A percentile compares a stretch with the other conserved stretches of the same genome.
Conservation (phyloP, 2,329 filamentous ascomycete species). For the Aspergillus tanneri region DNA sequence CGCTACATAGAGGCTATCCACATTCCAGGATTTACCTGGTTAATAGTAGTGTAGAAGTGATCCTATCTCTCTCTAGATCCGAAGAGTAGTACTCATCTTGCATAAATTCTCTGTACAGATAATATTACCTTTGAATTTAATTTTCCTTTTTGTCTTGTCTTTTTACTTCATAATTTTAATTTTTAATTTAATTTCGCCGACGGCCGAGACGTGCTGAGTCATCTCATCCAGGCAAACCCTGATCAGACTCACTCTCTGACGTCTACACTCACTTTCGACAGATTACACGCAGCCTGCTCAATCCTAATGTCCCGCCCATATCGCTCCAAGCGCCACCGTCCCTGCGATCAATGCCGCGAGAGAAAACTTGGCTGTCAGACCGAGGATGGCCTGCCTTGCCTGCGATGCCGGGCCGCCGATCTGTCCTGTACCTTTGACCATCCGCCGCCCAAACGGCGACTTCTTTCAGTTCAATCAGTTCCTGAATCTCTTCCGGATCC, state of each 20-base stretch:
- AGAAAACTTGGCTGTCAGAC: slow-evolving; percentile 34
- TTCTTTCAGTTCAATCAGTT: slow-evolving; percentile 13
- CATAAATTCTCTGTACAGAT: no score
- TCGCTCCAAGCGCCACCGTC: slow-evolving; percentile 35
- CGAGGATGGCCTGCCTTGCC: slow-evolving; percentile 24
- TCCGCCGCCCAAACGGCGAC: slow-evolving; percentile 23
- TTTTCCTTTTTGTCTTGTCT: background rate
- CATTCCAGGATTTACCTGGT: no score
- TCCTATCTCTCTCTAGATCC: no score
- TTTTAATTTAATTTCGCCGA: background rate
- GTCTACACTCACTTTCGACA: background rate
- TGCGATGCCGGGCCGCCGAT: slow-evolving; percentile 26
- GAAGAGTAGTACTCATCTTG: no score
- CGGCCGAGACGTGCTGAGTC: background rate
- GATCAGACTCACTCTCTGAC: background rate
- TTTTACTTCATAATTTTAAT: background rate
- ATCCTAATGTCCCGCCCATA: slow-evolving; percentile 24
- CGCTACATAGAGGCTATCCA: no score
- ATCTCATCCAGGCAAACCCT: background rate
- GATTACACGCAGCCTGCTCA: background rate
- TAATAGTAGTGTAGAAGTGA: no score
- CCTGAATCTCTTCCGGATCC: no score
- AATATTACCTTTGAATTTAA: background rate
- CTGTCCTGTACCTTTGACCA: slow-evolving; percentile 27
- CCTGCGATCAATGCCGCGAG: slow-evolving; percentile 34